Base-by-base conservation (phyloP, 768 basidiomycete genomes). In the Strobilomyces dryophilus region DNA sequence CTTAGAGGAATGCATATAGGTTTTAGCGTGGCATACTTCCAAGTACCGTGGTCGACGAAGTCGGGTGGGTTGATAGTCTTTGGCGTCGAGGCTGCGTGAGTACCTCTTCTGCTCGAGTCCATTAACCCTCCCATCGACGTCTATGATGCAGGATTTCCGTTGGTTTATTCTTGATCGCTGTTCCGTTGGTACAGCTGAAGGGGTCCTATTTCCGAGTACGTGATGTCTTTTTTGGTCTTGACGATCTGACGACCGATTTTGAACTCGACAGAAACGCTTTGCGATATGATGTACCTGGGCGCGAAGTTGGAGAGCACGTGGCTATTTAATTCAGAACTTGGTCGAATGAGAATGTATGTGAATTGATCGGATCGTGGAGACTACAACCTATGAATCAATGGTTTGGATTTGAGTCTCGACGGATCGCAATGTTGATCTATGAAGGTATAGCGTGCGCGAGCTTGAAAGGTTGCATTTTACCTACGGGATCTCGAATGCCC, bases 21-120 rank as follows among this genome's bases (percentile, higher is more conserved):
- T 8, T 75, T 76, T 42, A 52, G 63, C 10, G 71, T 75, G 37
- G 74, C 74, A 9, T 75, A 67, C 56, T 76, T 71, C 49, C 74
- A 75, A 53, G 69, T 76, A 15, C 70, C 71, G 0, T 74, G 74
- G 75, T 64, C 74, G 18, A 63, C 62, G 5, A 62, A 64, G 50
- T 55, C 66, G 24, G 74, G 74, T 29, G 70, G 62, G 5, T 53
- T 74, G 21, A 54, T 62, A 31, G 70, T 72, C 17, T 66, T 68
- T 53, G 75, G 75, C 14, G 64, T 65, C 34, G 75, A 75, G 54
- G 73, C 74, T 40, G 69, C 69, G 63, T 72, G 50, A 44, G 73
- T 68, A 34, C 9, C 39, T 29, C 5, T 35, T 12, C 1, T 0
- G 1, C 34, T 36, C 32, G 9, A 15, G 8, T 34, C 36, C 8